Percentiles rank a stretch among this genome's conserved stretches.
Evolutionary conservation across 371 early-diverging fungal genomes (phyloP).

Genomic region (Mortierella sp.): DNA sequence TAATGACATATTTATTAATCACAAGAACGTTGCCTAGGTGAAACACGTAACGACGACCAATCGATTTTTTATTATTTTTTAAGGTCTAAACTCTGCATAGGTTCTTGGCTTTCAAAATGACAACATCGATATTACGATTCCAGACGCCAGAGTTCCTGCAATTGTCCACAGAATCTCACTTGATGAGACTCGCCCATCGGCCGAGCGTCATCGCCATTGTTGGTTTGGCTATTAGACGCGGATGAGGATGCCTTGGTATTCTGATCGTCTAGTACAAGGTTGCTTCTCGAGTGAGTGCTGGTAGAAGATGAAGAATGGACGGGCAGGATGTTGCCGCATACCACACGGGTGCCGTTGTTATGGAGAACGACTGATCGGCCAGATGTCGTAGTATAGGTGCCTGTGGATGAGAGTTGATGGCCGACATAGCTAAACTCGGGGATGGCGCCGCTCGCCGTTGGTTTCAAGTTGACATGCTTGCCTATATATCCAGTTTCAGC

Average conservation of each 20-base stretch:
- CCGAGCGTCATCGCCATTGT: background rate
- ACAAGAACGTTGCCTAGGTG: too few species aligned
- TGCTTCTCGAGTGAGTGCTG: background rate
- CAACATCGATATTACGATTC: background rate
- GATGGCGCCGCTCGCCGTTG: conserved; percentile 19
- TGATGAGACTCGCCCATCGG: background rate
- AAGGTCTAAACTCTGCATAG: too few species aligned
- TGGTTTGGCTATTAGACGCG: background rate
- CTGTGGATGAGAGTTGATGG: conserved; percentile 13
- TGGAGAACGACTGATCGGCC: conserved; percentile 50
- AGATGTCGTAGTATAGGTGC: conserved; percentile 24
- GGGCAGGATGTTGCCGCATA: conserved; percentile 32
- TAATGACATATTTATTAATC: too few species aligned
- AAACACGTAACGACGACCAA: too few species aligned
- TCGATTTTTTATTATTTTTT: too few species aligned
- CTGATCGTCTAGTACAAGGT: background rate
- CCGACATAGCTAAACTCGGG: conserved; percentile 14
- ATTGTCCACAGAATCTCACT: background rate
- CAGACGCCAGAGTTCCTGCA: background rate
- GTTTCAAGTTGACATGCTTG: conserved; percentile 44
- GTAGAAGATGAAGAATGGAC: background rate
- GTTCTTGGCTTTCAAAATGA: background rate
- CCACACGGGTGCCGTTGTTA: conserved; percentile 45
- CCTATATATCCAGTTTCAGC: conserved; percentile 7
- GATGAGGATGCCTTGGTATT: background rate